Percentiles rank a stretch among this genome's conserved stretches.
phyloP scores from a whole-genome alignment of 441 rosid genomes.

The Capsella rubella region DNA sequence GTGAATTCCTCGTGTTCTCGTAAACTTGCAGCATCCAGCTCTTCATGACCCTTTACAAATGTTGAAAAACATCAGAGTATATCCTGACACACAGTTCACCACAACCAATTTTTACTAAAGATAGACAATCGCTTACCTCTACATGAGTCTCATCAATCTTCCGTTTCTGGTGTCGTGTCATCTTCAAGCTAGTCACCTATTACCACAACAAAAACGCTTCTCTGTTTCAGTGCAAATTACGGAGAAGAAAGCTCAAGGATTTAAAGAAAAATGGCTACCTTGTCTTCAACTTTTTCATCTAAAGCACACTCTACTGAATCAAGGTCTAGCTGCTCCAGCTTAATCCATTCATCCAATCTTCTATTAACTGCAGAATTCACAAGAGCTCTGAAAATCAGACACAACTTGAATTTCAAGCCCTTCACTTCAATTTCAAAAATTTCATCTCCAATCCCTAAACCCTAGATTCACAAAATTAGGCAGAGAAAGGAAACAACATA shows the following conservation, averaged over 20 bases:
- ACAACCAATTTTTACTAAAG: background rate
- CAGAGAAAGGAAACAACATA: conserved; percentile 46
- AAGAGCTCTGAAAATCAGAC: background rate
- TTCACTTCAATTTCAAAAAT: background rate
- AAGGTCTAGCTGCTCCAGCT: conserved; percentile 94
- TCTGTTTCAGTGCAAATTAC: background rate
- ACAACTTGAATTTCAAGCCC: background rate
- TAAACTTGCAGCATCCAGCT: conserved; percentile 99
- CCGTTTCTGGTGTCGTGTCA: conserved; percentile 99
- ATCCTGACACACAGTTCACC: conserved; percentile 3
- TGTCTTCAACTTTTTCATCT: conserved; percentile 98
- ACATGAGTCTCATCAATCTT: conserved; percentile 99
- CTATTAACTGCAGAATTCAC: conserved; percentile 72
- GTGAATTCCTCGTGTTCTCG: conserved; percentile 99
- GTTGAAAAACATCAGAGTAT: conserved; percentile 1
- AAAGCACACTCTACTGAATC: conserved; percentile 92
- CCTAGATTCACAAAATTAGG: conserved; percentile 21
- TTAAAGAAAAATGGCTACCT: conserved; percentile 56
- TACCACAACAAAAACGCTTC: conserved; percentile 28
- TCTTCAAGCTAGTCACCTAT: conserved; percentile 96
- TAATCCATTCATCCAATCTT: conserved; percentile 99
- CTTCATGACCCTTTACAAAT: conserved; percentile 85
- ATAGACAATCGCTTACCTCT: conserved; percentile 57
- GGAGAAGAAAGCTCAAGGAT: conserved; percentile 5
- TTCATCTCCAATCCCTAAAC: conserved; percentile 29